Evolutionary conservation across 768 basidiomycete genomes (phyloP), one percentile per base, ranked within the genome.

Genomic region (Tricholoma terreum): DNA sequence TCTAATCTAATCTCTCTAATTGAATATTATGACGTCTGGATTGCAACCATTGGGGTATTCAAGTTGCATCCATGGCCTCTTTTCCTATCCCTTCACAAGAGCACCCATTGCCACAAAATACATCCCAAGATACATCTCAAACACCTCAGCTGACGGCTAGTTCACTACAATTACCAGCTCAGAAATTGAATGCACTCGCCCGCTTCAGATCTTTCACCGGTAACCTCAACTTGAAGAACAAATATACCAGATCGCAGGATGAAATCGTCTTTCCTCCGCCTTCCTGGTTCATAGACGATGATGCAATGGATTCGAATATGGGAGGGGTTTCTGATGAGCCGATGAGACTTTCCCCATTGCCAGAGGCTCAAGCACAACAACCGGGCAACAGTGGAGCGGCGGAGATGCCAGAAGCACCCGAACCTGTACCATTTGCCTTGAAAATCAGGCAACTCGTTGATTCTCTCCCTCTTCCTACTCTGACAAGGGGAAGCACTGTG

Each of bases 231-330:
- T 34, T 58, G n/a, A 65, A 65, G 50, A 49, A 49, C 8, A n/a
- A 49, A 17, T 30, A 49, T 11, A 49, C 46, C 15, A 22, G 57
- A 65, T 34, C 55, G 53, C 50, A 67, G 58, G 56, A 65, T 50
- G 58, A 67, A 34, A 58, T 73, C 5, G 62, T 73, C 43, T 80
- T 79, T 58, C 79, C 79, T 30, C 79, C 78, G 14, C 76, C 78
- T 1, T 77, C 77, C n/a, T 80, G 79, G 79, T 70, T 72, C 35
- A 66, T 78, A 27, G 71, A 72, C 55, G 76, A 77, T 59, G 65
- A 66, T 30, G 56, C 38, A 50, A 58, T 51, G 31, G 57, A 57
- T 11, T 30, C 52, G 34, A 31, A 50, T 21, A 36, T 15, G 48
- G 30, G 34, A 57, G 31, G 55, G 34, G 43, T 4, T 24, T 45